Evolutionary conservation across 768 basidiomycete genomes (phyloP).

Genomic region (Kwoniella dendrophila): DNA sequence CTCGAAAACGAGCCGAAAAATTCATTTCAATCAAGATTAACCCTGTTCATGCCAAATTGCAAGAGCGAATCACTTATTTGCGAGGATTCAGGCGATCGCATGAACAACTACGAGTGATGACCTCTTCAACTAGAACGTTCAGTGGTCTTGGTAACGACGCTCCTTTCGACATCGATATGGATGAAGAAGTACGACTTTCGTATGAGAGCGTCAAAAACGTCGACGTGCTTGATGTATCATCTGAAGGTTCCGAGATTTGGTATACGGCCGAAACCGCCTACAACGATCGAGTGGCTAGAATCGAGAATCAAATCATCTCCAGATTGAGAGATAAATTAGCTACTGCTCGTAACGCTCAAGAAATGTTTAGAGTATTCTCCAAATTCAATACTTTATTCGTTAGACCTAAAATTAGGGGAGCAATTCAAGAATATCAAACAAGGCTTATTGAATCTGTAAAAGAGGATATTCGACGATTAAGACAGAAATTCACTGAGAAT

Average conservation of each 20-base stretch:
- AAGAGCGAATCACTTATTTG: slow-evolving; percentile 82
- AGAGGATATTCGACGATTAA: slow-evolving; percentile 91
- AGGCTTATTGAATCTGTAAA: slow-evolving; percentile 98
- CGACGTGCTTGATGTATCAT: slow-evolving; percentile 90
- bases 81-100: slow-evolving; percentile 95
- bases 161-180: slow-evolving; percentile 84
- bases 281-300: slow-evolving; percentile 93
- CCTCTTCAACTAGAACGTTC: slow-evolving; percentile 85
- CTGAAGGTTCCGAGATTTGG: slow-evolving; percentile 97
- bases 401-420: slow-evolving; percentile 92
- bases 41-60: slow-evolving; percentile 85
- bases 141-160: slow-evolving; percentile 69
- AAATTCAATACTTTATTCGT: slow-evolving; percentile 98
- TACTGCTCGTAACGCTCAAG: slow-evolving; percentile 94
- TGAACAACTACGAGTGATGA: slow-evolving; percentile 96
- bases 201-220: slow-evolving; percentile 98
- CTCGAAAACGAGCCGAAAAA: slow-evolving; percentile 81
- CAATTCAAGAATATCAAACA: slow-evolving; percentile 98
- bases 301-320: slow-evolving; percentile 98
- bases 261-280: slow-evolving; percentile 95
- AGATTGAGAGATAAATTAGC: slow-evolving; percentile 86
- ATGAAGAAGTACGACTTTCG: slow-evolving; percentile 92
- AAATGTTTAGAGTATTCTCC: slow-evolving; percentile 99
- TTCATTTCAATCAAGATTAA: slow-evolving; percentile 96
- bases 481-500: slow-evolving; percentile 97